Evolutionary conservation across 345 rosid species (phyloP), one percentile per base, ranked within the genome.

Genomic region (Ricinus communis): DNA sequence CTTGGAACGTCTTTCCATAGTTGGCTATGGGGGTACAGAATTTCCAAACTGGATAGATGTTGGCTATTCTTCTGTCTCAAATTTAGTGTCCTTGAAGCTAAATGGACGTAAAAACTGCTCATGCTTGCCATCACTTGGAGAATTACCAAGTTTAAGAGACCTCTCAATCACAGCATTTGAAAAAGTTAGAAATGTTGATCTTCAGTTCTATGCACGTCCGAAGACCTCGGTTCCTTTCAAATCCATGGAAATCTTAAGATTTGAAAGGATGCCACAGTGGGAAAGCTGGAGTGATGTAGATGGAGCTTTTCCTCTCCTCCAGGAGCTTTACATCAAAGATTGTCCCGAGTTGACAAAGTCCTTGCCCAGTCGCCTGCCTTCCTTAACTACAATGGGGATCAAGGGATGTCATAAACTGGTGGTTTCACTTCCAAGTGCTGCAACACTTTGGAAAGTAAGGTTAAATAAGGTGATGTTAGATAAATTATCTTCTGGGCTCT

Each of bases 351-450:
- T 82, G 5, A 64, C 5, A 0, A 63, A 72, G 30, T 50, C n/a
- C 27, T 51, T 80, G 27, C 86, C 88, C 0, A 68, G 16, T 28
- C 19, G 22, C 30, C 81, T 84, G 68, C 81, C 82, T 68, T 80
- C 76, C 19, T 66, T 82, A 46, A 49, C 43, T 8, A 62, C 57
- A 45, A 75, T 85, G 50, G 66, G 52, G 16, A 73, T 85, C 53
- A 15, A 49, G 25, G 68, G 62, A 47, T 77, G 84, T 15, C 45
- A 49, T n/a, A 18, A n/a, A 5, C 70, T 74, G 7, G 3, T 9
- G 14, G 43, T 70, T 60, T 50, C 38, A 33, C 4, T n/a, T n/a
- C 38, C 6, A 6, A 33, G 2, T 33, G 38, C 6, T 2, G 4
- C 38, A 33, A 2, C 38, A 33, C 38, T 2, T 2, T 33, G 38